Evolutionary conservation across 805 yeast genomes (phyloP).

Genomic region (Candida maris): DNA sequence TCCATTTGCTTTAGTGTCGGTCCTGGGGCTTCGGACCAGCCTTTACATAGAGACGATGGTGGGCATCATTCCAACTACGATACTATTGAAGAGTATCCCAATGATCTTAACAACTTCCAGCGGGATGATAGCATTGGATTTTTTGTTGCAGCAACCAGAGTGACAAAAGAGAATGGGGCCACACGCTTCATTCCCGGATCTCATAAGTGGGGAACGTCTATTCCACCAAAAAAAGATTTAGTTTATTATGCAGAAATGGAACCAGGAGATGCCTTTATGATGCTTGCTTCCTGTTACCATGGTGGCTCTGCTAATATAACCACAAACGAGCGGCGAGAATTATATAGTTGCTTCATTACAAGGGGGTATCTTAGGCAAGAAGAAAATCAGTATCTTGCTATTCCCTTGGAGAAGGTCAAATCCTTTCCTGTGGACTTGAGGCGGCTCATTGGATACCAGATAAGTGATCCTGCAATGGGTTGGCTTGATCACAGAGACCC

Average conservation of each 20-base stretch:
- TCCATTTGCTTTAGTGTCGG: slow-evolving; percentile 27
- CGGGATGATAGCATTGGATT: slow-evolving; percentile 24
- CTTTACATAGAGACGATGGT: slow-evolving; percentile 29
- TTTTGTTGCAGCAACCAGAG: slow-evolving; percentile 24
- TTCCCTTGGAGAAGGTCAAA: slow-evolving; percentile 15
- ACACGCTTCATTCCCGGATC: slow-evolving; percentile 31
- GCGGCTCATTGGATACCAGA: slow-evolving; percentile 13
- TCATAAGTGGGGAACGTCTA: slow-evolving; percentile 27
- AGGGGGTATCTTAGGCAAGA: slow-evolving; percentile 24
- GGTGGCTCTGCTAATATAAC: slow-evolving; percentile 27
- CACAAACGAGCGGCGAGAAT: slow-evolving; percentile 20
- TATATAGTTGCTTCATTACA: slow-evolving; percentile 21
- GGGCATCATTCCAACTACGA: slow-evolving; percentile 26
- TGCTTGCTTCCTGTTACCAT: slow-evolving; percentile 25
- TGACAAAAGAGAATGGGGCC: slow-evolving; percentile 31
- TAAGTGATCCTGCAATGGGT: slow-evolving; percentile 21
- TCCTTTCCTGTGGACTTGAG: slow-evolving; percentile 9
- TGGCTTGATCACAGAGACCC: slow-evolving; percentile 19
- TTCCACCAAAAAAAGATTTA: slow-evolving; percentile 18
- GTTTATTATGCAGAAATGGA: slow-evolving; percentile 24
- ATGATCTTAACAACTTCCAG: slow-evolving; percentile 9
- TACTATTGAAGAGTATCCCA: slow-evolving; percentile 14
- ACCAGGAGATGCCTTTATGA: slow-evolving; percentile 25
- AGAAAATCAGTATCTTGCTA: slow-evolving; percentile 24
- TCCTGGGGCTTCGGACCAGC: slow-evolving; percentile 28